These are phyloP conservation scores for Suhomyces bolitotheri DNA, from an alignment of 1,139 yeast species.

Conservation along the genomic window DNA sequence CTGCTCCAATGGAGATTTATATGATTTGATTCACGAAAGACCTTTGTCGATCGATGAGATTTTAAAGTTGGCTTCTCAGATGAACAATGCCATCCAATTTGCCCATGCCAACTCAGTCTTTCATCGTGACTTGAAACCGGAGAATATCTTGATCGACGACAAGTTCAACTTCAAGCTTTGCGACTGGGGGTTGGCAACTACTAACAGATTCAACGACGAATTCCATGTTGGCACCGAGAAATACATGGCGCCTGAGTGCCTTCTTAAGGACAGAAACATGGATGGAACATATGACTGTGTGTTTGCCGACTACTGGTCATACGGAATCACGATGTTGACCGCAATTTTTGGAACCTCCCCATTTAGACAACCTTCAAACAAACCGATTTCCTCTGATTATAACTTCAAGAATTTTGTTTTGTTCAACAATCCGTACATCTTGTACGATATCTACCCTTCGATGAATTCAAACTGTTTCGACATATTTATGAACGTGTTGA, in stretches of 20 bases:
- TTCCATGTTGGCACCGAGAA: conserved; percentile 58
- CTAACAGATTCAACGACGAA: conserved; percentile 35
- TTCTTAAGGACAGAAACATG: conserved; percentile 18
- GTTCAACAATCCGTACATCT: conserved; percentile 33
- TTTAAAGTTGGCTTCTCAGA: conserved; percentile 30
- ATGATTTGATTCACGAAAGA: conserved; percentile 40
- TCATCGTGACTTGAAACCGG: conserved; percentile 59
- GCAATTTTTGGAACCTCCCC: conserved; percentile 52
- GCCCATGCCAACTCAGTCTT: conserved; percentile 47
- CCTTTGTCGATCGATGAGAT: conserved; percentile 16
- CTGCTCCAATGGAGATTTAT: conserved; percentile 51
- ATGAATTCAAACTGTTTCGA: conserved; percentile 40
- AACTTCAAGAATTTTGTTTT: conserved; percentile 42
- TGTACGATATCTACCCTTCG: conserved; percentile 45
- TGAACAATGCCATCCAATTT: conserved; percentile 40
- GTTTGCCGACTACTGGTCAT: conserved; percentile 45
- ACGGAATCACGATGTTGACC: conserved; percentile 46
- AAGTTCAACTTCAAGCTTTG: conserved; percentile 48
- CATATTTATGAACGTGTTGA: conserved; percentile 35
- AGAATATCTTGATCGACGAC: conserved; percentile 46
- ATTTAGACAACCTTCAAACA: conserved; percentile 28
- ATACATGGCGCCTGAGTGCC: conserved; percentile 58
- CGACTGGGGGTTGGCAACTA: conserved; percentile 59
- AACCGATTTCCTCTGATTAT: conserved; percentile 29
- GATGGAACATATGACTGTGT: conserved; percentile 33